Evolutionary conservation across 2,329 filamentous ascomycete genomes (phyloP).

Genomic region (Ophiocordyceps robertsii): DNA sequence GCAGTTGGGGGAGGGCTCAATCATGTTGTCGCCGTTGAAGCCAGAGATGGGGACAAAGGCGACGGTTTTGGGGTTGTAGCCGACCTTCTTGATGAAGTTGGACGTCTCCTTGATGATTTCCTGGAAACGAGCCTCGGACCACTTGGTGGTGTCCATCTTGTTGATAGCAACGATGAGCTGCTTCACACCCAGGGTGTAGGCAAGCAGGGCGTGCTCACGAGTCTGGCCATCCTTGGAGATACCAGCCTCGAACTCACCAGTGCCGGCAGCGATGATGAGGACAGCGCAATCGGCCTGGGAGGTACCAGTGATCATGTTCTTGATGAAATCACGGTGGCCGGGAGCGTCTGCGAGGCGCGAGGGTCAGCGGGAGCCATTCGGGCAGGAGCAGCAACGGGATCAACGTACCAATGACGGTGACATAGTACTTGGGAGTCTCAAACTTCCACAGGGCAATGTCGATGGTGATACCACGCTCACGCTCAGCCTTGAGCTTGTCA

Average conservation of each 20-base stretch:
- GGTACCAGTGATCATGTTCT: slow-evolving; percentile 99
- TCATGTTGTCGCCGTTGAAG: slow-evolving; percentile 99
- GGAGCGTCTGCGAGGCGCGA: slow-evolving; percentile 62
- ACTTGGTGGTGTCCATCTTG: slow-evolving; percentile 99
- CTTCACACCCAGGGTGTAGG: slow-evolving; percentile 99
- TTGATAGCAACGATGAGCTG: slow-evolving; percentile 99
- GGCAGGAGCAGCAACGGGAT: not conserved
- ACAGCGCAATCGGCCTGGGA: slow-evolving; percentile 99
- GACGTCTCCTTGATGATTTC: slow-evolving; percentile 99
- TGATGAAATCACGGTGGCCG: slow-evolving; percentile 99
- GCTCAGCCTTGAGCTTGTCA: slow-evolving; percentile 99
- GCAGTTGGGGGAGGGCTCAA: slow-evolving; percentile 77
- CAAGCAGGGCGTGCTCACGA: slow-evolving; percentile 99
- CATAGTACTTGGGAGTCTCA: slow-evolving; percentile 95
- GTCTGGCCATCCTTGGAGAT: slow-evolving; percentile 99
- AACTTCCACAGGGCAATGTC: slow-evolving; percentile 99
- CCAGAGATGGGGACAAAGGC: slow-evolving; percentile 99
- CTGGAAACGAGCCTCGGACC: slow-evolving; percentile 89
- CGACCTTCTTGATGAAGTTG: slow-evolving; percentile 99
- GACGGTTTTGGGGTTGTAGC: slow-evolving; percentile 98
- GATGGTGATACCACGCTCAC: slow-evolving; percentile 99
- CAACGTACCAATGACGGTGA: slow-evolving; percentile 88
- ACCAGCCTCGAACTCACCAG: slow-evolving; percentile 99
- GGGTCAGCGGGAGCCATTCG: slow-evolving; percentile 3
- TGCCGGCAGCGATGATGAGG: slow-evolving; percentile 99